Conservation (phyloP, 768 basidiomycete genomes). For the Hericium alpestre region DNA sequence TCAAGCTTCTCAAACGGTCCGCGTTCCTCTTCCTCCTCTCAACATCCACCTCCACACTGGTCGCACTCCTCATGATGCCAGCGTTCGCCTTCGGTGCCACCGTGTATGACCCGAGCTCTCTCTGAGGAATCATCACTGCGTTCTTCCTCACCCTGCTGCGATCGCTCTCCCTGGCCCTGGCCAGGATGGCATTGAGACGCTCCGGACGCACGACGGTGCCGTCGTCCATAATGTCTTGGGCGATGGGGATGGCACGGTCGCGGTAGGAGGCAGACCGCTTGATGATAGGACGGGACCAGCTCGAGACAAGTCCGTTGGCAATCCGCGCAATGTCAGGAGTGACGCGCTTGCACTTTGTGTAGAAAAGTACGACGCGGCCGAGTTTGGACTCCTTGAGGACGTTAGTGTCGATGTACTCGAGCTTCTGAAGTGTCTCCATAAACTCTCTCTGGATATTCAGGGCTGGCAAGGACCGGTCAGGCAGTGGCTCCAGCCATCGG, state of each 20-base stretch:
- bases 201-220: constrained; percentile 28
- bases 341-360: constrained; percentile 90
- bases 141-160: constrained; percentile 64
- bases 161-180: constrained; percentile 55
- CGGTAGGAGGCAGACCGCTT: constrained; percentile 78
- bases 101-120: constrained; percentile 66
- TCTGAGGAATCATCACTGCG: constrained; percentile 74
- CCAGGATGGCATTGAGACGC: constrained; percentile 58
- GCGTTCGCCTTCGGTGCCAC: constrained; percentile 58
- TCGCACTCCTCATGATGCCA: constrained; percentile 39
- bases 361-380: constrained; percentile 86
- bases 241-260: constrained; percentile 57
- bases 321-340: constrained; percentile 70
- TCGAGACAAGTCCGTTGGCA: constrained; percentile 74
- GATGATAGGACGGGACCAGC: constrained; percentile 87
- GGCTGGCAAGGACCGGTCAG: constrained; percentile 85
- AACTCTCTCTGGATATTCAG: constrained; percentile 93
- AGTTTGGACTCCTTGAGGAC: constrained; percentile 87
- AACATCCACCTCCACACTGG: constrained; percentile 63
- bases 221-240: constrained; percentile 29
- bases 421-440: constrained; percentile 72
- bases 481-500: constrained; percentile 89
- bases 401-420: constrained; percentile 76
- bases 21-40: constrained; percentile 66
- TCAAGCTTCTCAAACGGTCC: constrained; percentile 60